A percentile compares a stretch with the other conserved stretches of the same genome.
These are phyloP conservation scores for Taiwanofungus camphoratus DNA, from an alignment of 1,284 basidiomycete genomes.

Conservation along the genomic window DNA sequence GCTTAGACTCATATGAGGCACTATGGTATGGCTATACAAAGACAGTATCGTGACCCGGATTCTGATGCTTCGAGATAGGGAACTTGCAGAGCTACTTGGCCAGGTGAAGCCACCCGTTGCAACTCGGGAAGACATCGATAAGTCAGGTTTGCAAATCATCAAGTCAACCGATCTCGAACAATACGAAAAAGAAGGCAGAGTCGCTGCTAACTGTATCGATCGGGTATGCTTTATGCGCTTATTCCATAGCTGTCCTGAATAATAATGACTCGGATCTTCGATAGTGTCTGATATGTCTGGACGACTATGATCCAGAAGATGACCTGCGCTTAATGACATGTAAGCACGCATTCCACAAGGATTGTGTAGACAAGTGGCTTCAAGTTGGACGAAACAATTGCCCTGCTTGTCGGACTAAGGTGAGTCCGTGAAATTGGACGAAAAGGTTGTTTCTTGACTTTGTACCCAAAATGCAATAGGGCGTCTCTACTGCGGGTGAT, in stretches of 20 bases:
- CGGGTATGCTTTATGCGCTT: conserved; percentile 42
- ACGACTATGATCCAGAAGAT: conserved; percentile 73
- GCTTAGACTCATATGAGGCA: conserved; percentile 74
- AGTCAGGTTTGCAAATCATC: conserved; percentile 71
- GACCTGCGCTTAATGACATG: conserved; percentile 76
- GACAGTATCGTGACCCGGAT: conserved; percentile 8
- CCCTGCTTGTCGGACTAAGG: conserved; percentile 79
- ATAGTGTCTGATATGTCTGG: conserved; percentile 77
- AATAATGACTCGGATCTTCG: conserved; percentile 8
- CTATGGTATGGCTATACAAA: conserved; percentile 45
- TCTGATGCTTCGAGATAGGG: conserved; percentile 34
- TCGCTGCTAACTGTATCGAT: conserved; percentile 75
- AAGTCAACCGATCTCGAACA: conserved; percentile 46
- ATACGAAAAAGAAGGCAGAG: conserved; percentile 52
- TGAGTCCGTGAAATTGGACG: conserved; percentile 24
- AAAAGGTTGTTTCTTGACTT: not conserved
- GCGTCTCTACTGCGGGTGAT: conserved; percentile 21
- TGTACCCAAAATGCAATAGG: conserved; percentile 10
- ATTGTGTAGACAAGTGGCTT: conserved; percentile 86
- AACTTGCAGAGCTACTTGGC: conserved; percentile 72
- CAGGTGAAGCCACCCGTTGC: conserved; percentile 77
- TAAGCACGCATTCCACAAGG: conserved; percentile 80
- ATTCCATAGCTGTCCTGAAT: conserved; percentile 1
- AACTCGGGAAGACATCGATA: conserved; percentile 76
- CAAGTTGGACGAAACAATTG: conserved; percentile 83